phyloP scores from a whole-genome alignment of 805 yeast species.

The Metschnikowia cerradonensis region DNA sequence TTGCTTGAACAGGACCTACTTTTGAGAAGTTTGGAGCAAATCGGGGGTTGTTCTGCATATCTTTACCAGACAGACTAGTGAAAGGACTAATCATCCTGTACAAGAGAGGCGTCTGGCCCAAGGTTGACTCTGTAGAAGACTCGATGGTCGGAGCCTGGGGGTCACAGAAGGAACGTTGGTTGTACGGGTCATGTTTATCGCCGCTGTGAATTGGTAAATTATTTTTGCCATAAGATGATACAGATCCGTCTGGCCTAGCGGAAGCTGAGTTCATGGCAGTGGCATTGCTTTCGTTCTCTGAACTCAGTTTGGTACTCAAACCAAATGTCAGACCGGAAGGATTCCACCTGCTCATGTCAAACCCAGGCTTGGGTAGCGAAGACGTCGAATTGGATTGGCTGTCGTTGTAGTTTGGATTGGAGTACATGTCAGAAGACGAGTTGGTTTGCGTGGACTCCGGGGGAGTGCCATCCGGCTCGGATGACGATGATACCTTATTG shows the following conservation, averaged over 20 bases:
- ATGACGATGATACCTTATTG: constrained; percentile 1
- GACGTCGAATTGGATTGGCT: not conserved
- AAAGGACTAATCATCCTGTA: constrained; percentile 1
- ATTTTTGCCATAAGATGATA: not conserved
- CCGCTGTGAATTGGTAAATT: not conserved
- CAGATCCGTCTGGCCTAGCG: not conserved
- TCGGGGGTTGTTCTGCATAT: not conserved
- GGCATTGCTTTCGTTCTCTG: not conserved
- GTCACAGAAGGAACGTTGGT: not conserved
- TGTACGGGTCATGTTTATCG: not conserved
- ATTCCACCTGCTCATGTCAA: constrained; percentile 11
- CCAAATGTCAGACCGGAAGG: not conserved
- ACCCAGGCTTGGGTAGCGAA: constrained; percentile 3
- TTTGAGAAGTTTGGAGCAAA: not conserved
- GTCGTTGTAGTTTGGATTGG: not conserved
- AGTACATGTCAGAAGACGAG: not conserved
- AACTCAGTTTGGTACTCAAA: not conserved
- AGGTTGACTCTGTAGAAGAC: not conserved
- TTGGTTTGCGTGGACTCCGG: not conserved
- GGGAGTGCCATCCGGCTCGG: constrained; percentile 1
- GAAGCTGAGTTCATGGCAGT: not conserved
- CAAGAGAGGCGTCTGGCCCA: not conserved
- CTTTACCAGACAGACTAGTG: constrained; percentile 1
- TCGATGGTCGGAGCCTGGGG: not conserved
- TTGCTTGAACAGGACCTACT: not conserved